These are phyloP conservation scores for Populus davidiana DNA, from an alignment of 345 rosid species.

Conservation along the genomic window DNA sequence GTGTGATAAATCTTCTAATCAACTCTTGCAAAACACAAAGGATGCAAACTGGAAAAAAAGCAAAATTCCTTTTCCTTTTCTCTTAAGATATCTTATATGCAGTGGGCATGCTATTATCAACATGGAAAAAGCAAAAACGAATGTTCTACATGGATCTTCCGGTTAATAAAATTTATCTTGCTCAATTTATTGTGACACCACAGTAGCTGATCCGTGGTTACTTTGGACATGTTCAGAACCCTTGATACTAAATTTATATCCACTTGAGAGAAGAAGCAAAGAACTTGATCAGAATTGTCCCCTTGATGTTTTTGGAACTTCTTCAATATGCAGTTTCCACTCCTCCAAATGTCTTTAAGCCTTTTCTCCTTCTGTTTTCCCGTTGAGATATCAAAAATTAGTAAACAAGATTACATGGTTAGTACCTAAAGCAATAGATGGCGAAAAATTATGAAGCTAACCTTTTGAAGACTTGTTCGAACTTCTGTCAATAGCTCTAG, in stretches of 20 bases:
- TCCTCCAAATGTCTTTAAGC: constrained; percentile 50
- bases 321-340: constrained; percentile 55
- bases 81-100: background rate
- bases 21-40: background rate
- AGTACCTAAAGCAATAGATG: background rate
- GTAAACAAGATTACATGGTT: background rate
- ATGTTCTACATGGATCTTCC: constrained; percentile 72
- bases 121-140: constrained; percentile 78
- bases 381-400: background rate
- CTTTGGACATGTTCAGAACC: constrained; percentile 71
- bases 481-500: constrained; percentile 50
- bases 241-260: constrained; percentile 86
- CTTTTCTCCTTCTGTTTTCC: constrained; percentile 58
- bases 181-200: constrained; percentile 75
- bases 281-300: constrained; percentile 55
- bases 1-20: background rate
- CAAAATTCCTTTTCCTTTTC: background rate
- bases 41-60: background rate
- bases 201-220: constrained; percentile 64
- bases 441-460: constrained; percentile 14
- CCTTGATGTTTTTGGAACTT: constrained; percentile 42
- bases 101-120: constrained; percentile 13
- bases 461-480: constrained; percentile 60
- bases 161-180: constrained; percentile 57
- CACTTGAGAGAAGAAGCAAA: constrained; percentile 81